Evolutionary conservation across 2,329 filamentous ascomycete genomes (phyloP), one percentile per base, ranked within the genome.

Genomic region (Penicillium fuscoglaucum): DNA sequence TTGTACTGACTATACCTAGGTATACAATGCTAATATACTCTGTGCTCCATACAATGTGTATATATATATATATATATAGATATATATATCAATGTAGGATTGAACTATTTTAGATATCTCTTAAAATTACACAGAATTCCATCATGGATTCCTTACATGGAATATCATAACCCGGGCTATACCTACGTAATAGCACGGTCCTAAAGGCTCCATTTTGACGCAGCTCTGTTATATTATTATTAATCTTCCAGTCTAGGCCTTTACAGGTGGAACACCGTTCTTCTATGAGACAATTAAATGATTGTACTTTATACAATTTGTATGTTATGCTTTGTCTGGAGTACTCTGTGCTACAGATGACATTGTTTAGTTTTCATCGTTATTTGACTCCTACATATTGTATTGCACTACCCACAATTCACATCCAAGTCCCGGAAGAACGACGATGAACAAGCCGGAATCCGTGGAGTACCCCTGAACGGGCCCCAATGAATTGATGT

Each of bases 191-290:
- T 44, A 46, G 41, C 51, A 53, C 51, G 41, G 51, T 13, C 41
- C 31, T 53, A 17, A 37, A 19, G 51, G 51, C 51, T 53, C 51
- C 51, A 45, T 29, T 24, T 45, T 24, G 12, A 35, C 21, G 21
- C 28, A 37, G 47, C 31, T 37, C 3, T 21, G 17, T 17, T 13
- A 24, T 47, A 17, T 29, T 29, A 47, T 48, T 48, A 48, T 33
- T 48, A 48, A 55, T 49, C 13, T 28, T 29, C 33, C 26, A 54
- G 52, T 40, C 52, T 35, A 40, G 52, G 33, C 52, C 47, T 50
- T 39, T 3, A n/a, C n/a, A 26, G 26, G 37, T 31, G 26, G 37
- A 43, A 52, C 15, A 35, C 10, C 28, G 10, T 21, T 45, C 7
- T 45, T 12, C 40, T n/a, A 5, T 44, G 43, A 29, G 43, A 19